Percentiles rank a stretch among this genome's conserved stretches.
Conservation (phyloP, 352 stramenopile species). For the Globisporangium abappressorium region DNA sequence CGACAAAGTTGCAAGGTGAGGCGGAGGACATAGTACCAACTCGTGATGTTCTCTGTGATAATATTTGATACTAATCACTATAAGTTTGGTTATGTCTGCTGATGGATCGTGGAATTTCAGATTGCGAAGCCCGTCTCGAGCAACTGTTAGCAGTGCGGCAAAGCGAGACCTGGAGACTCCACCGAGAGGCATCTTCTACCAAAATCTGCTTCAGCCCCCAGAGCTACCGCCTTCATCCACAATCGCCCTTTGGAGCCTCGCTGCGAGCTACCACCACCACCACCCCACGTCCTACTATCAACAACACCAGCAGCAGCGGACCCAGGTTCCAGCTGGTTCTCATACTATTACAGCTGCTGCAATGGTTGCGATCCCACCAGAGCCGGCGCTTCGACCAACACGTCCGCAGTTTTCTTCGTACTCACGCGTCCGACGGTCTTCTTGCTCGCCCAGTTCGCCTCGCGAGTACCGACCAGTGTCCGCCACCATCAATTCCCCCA, state of each 20-base stretch:
- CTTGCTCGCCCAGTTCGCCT: background rate
- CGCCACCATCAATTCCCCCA: background rate
- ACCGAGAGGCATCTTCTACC: constrained; percentile 28
- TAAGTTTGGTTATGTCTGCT: background rate
- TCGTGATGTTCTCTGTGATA: background rate
- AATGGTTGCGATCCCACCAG: background rate
- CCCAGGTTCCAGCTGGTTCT: background rate
- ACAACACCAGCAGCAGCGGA: background rate
- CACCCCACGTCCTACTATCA: background rate
- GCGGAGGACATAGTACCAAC: background rate
- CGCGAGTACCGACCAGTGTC: background rate
- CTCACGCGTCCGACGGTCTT: background rate
- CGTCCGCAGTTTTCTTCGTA: constrained; percentile 7
- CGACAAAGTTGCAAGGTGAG: background rate
- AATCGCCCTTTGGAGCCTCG: constrained; percentile 12
- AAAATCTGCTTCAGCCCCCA: constrained; percentile 25
- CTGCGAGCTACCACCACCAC: constrained; percentile 4
- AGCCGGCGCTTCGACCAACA: background rate
- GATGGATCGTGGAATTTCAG: background rate
- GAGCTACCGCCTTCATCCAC: constrained; percentile 21
- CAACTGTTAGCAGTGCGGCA: background rate
- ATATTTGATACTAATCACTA: background rate
- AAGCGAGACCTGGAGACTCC: constrained; percentile 5
- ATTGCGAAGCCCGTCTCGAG: background rate
- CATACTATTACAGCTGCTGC: background rate